Base-by-base conservation (phyloP, 2,329 filamentous ascomycete species). In the Cryphonectria carpinicola region DNA sequence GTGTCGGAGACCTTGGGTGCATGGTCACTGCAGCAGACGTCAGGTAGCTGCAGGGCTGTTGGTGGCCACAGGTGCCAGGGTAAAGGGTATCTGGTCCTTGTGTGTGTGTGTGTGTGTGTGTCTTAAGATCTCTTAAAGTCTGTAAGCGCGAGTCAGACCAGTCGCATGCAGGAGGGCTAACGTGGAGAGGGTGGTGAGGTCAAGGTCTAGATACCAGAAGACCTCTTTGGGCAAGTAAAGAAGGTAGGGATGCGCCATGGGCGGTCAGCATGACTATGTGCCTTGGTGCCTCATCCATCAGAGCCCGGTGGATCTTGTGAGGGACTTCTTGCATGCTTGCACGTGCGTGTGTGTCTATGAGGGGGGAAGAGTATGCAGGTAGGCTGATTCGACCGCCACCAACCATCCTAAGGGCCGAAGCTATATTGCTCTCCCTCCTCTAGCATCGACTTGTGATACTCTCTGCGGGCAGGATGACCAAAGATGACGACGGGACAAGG, bases 11-110 rank as follows among this genome's bases (percentile, higher is more conserved):
- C 25, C 28, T 11, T 32, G 54, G 68, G 64, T 70, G 70, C 67
- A 69, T 58, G 49, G 37, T 52, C 60, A 54, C 35, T 56, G 66
- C 70, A 65, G 67, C 46, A 56, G 56, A 37, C 32, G 25, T 25
- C 43, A 49, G 41, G 62, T 28, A 56, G 70, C 70, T 71, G 63
- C 70, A 71, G 66, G 65, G 64, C 70, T 43, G 58, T 46, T 61
- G 46, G 54, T 66, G 17, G 52, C 32, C 52, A 67, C 22, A 56
- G 2, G n/a, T 56, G 49, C 49, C 52, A 32, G 67, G 67, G n/a
- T 46, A 35, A 65, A 65, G 62, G 62, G 35, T 65, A 49, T 49
- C 46, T n/a, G 25, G 64, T 32, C 22, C 28, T 13, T 37, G 25
- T 71, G 70, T 64, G 46, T 49, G 70, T 37, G 25, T 71, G 70